Conservation (phyloP, 495 filamentous ascomycete species). For the Lasiosphaeria hispida region DNA sequence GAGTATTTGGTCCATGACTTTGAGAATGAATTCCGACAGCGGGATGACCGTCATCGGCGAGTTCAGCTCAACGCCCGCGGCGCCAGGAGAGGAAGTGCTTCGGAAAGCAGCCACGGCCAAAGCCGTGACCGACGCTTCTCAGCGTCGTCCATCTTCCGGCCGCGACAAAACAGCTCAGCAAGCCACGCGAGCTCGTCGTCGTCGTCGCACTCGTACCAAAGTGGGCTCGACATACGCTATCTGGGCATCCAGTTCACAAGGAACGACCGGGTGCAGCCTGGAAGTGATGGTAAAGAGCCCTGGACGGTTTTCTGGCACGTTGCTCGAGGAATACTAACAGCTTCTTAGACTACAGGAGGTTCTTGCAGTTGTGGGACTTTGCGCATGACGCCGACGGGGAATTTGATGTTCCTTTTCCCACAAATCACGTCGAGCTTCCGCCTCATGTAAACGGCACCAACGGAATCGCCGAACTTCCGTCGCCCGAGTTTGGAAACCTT, state of each 20-base stretch:
- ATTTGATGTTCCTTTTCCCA: constrained; percentile 30
- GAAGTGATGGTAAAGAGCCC: constrained; percentile 20
- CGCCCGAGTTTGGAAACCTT: constrained; percentile 17
- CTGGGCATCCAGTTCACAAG: constrained; percentile 36
- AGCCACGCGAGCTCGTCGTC: constrained; percentile 10
- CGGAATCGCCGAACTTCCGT: constrained; percentile 20
- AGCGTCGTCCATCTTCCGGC: constrained; percentile 30
- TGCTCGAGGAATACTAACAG: background rate
- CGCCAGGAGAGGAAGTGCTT: constrained; percentile 29
- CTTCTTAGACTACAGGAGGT: constrained; percentile 28
- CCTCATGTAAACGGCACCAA: constrained; percentile 26
- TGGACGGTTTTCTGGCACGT: background rate
- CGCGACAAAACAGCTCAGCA: background rate
- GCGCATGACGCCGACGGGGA: constrained; percentile 30
- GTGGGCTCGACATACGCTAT: constrained; percentile 28
- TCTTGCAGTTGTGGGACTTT: constrained; percentile 29
- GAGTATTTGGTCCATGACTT: constrained; percentile 34
- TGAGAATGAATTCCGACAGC: constrained; percentile 29
- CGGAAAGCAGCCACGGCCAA: constrained; percentile 19
- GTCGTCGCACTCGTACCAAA: background rate
- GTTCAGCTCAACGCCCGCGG: constrained; percentile 29
- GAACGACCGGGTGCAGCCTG: constrained; percentile 23
- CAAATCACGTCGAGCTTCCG: constrained; percentile 29
- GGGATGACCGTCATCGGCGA: constrained; percentile 33
- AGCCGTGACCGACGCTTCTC: constrained; percentile 27